These are phyloP conservation scores for Podaxis sp. DNA, from an alignment of 768 basidiomycete genomes.

Conservation along the genomic window DNA sequence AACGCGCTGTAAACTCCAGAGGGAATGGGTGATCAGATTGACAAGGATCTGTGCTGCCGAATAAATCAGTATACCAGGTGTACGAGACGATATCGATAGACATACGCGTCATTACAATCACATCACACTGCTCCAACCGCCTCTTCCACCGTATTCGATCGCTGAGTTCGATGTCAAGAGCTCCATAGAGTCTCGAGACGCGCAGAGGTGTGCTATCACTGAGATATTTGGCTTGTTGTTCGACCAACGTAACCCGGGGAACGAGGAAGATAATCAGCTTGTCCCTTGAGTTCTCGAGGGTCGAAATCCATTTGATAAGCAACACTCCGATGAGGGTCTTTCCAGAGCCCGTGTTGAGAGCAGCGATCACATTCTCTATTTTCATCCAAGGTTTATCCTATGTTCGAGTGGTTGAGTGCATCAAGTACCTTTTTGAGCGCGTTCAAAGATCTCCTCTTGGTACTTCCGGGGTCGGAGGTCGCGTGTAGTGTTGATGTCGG, in stretches of 20 bases:
- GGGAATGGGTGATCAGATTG: conserved; percentile 77
- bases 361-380: conserved; percentile 66
- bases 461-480: conserved; percentile 45
- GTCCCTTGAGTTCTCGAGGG: conserved; percentile 45
- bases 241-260: conserved; percentile 82
- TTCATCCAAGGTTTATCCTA: not conserved
- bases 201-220: conserved; percentile 61
- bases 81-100: not conserved
- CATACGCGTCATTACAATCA: conserved; percentile 84
- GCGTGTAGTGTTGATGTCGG: not conserved
- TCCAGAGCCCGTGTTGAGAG: conserved; percentile 74
- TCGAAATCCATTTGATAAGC: conserved; percentile 73
- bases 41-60: conserved; percentile 76
- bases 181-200: conserved; percentile 69
- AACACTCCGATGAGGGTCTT: conserved; percentile 77
- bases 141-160: conserved; percentile 65
- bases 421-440: conserved; percentile 48
- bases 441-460: conserved; percentile 70
- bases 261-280: conserved; percentile 81
- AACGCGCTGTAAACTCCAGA: conserved; percentile 71
- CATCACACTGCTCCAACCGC: conserved; percentile 63
- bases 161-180: conserved; percentile 67
- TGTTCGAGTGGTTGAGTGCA: not conserved
- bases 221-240: conserved; percentile 77
- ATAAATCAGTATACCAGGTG: not conserved